Evolutionary conservation across 352 stramenopile species (phyloP).

Genomic region (Globisporangium sylvaticum): DNA sequence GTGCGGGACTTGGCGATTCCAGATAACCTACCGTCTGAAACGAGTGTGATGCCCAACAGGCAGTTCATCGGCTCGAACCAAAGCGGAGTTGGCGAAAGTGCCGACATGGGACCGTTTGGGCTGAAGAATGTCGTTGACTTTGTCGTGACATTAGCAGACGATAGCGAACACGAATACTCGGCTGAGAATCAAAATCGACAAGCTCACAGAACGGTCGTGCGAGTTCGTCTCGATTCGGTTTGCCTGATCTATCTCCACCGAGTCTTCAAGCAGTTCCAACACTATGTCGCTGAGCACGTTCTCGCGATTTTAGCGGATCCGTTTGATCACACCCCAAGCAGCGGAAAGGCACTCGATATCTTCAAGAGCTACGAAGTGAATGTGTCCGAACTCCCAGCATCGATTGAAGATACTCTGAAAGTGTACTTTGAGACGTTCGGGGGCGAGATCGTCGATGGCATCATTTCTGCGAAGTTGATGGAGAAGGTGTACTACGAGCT

Average conservation of each 20-base stretch:
- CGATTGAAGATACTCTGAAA: conserved; percentile 29
- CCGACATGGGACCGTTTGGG: conserved; percentile 41
- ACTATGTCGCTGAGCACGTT: conserved; percentile 68
- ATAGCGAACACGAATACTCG: conserved; percentile 1
- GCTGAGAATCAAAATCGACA: conserved; percentile 9
- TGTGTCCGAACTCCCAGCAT: conserved; percentile 29
- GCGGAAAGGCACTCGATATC: conserved; percentile 25
- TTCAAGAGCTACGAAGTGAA: conserved; percentile 36
- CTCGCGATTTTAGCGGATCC: conserved; percentile 21
- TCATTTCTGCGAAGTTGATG: neutral
- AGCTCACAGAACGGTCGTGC: conserved; percentile 24
- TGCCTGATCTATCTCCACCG: conserved; percentile 81
- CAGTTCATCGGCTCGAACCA: conserved; percentile 67
- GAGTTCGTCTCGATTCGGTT: conserved; percentile 71
- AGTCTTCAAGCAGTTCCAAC: conserved; percentile 84
- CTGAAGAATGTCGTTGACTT: conserved; percentile 76
- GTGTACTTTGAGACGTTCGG: conserved; percentile 31
- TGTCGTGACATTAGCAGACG: conserved; percentile 18
- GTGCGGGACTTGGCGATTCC: conserved; percentile 61
- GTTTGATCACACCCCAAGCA: conserved; percentile 26
- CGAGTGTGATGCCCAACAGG: conserved; percentile 51
- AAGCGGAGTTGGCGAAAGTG: conserved; percentile 32
- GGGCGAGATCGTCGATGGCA: conserved; percentile 10
- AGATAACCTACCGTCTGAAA: conserved; percentile 23
- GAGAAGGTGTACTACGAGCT: conserved; percentile 49